These are phyloP conservation scores for Ceratocystis destructans DNA, from an alignment of 2,329 filamentous ascomycete genomes.

Conservation along the genomic window DNA sequence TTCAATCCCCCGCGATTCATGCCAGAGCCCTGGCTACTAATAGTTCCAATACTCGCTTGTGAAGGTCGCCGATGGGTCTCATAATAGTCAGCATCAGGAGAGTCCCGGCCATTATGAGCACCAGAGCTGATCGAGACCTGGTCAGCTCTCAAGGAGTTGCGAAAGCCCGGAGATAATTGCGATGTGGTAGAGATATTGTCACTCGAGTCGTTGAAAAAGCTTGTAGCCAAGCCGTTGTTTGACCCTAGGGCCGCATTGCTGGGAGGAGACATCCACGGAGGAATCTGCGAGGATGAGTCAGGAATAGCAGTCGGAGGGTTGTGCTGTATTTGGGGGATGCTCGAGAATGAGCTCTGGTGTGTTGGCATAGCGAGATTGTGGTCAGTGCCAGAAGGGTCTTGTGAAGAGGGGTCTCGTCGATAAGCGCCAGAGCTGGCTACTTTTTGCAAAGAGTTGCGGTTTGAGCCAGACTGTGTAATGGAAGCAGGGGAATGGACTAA, in stretches of 20 bases:
- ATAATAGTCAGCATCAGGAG: conserved; percentile 46
- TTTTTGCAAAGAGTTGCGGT: conserved; percentile 27
- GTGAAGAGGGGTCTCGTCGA: conserved; percentile 26
- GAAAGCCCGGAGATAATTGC: conserved; percentile 58
- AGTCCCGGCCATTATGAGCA: conserved; percentile 37
- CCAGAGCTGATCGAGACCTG: conserved; percentile 17
- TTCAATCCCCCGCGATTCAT: conserved; percentile 55
- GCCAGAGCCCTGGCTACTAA: conserved; percentile 75
- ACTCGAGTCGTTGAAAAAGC: conserved; percentile 63
- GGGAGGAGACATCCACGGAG: conserved; percentile 42
- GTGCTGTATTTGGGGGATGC: conserved; percentile 46
- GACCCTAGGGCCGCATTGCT: conserved; percentile 17
- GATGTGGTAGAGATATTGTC: conserved; percentile 49
- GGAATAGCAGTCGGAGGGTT: conserved; percentile 44
- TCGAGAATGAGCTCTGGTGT: neutral
- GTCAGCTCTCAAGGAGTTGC: conserved; percentile 24
- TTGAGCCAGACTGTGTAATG: conserved; percentile 23
- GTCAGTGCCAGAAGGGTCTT: conserved; percentile 40
- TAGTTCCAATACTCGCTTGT: conserved; percentile 69
- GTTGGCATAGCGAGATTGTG: neutral
- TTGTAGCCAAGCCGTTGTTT: conserved; percentile 35
- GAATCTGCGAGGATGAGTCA: conserved; percentile 38
- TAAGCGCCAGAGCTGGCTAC: conserved; percentile 6
- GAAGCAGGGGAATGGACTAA: conserved; percentile 29
- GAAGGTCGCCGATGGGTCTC: conserved; percentile 60